A percentile compares a stretch with the other conserved stretches of the same genome.
Conservation (phyloP, 2,329 filamentous ascomycete species). For the Orbilia ellipsospora region DNA sequence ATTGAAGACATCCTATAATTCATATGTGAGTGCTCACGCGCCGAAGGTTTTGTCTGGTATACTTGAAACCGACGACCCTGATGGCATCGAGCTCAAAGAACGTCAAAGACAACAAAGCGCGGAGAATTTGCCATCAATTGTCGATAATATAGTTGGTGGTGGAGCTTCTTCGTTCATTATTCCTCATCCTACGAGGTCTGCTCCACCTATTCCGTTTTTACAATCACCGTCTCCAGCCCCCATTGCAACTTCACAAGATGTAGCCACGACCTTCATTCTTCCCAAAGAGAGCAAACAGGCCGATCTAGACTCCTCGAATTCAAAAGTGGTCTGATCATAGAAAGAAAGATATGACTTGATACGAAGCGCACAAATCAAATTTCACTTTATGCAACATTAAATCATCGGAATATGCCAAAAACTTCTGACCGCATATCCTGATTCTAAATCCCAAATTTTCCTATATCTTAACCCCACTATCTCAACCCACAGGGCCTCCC, state of each 20-base stretch:
- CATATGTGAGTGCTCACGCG: background rate
- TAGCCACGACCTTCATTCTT: background rate
- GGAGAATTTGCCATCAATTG: slow-evolving; percentile 18
- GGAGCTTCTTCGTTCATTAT: slow-evolving; percentile 5
- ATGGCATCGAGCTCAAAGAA: slow-evolving; percentile 34
- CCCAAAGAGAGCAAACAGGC: too few species aligned
- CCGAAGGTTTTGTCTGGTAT: slow-evolving; percentile 24
- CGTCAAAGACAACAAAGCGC: slow-evolving; percentile 1
- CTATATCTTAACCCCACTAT: too few species aligned
- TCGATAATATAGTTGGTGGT: background rate
- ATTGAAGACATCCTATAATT: slow-evolving; percentile 5
- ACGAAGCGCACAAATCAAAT: too few species aligned
- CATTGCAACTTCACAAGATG: background rate
- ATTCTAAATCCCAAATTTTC: too few species aligned
- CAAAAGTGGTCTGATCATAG: too few species aligned
- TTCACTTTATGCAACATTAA: too few species aligned
- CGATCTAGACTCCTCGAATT: too few species aligned
- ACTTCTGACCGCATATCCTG: too few species aligned
- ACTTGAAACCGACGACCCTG: slow-evolving; percentile 25
- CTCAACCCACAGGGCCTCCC: too few species aligned
- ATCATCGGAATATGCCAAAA: too few species aligned
- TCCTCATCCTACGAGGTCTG: slow-evolving; percentile 36
- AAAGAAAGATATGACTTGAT: too few species aligned
- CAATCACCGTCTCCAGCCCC: slow-evolving; percentile 20
- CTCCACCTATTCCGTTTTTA: slow-evolving; percentile 32